Evolutionary conservation across 208 protist species (phyloP).

Genomic region (Naegleria gruberi): DNA sequence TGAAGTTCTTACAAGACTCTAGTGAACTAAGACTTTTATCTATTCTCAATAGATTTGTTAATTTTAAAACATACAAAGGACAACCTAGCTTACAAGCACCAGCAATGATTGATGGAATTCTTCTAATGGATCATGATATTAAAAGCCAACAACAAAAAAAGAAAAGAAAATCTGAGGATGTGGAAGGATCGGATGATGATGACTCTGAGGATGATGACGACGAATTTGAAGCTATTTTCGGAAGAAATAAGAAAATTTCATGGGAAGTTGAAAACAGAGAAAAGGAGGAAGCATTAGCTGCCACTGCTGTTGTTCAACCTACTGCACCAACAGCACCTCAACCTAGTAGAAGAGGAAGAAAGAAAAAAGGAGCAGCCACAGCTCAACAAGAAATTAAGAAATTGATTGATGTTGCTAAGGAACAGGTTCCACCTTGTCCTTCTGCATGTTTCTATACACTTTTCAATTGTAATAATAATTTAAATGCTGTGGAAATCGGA

Average conservation of each 20-base stretch:
- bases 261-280: neutral
- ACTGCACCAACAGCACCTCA: neutral
- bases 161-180: neutral
- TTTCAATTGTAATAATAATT: neutral
- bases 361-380: neutral
- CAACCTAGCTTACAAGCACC: conserved; percentile 11
- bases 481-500: neutral
- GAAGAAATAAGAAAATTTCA: conserved; percentile 1
- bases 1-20: conserved; percentile 20
- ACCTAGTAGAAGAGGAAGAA: neutral
- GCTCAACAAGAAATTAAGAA: neutral
- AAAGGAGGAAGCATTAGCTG: neutral
- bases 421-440: neutral
- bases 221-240: neutral
- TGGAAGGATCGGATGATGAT: neutral
- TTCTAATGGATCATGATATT: neutral
- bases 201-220: neutral
- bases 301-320: neutral
- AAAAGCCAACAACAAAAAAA: neutral
- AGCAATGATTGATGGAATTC: neutral
- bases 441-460: conserved; percentile 2
- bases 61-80: conserved; percentile 10
- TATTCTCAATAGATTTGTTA: conserved; percentile 10
- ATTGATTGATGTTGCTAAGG: neutral
- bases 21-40: neutral